Evolutionary conservation across 768 basidiomycete species (phyloP), one percentile per base, ranked within the genome.

Genomic region (Boletus sp.): DNA sequence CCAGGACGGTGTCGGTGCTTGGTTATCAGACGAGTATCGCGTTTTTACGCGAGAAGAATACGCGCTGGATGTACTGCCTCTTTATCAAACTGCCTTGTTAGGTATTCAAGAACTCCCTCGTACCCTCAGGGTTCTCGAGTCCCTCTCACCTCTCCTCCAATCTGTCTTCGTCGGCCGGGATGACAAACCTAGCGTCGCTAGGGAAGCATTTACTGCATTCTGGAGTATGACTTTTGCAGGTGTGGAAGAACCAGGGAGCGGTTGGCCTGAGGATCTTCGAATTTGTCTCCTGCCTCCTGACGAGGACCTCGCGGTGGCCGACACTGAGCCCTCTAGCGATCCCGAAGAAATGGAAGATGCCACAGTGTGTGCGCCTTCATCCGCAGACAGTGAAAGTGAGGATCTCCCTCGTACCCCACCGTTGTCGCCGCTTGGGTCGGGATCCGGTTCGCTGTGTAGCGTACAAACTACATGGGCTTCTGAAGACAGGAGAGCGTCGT

Each of bases 81-180:
- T 90, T 47, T 92, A 90, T 60, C 77, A 87, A 63, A 82, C 78
- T 13, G 69, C 79, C 34, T 63, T 88, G 39, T 60, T 84, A 50
- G 71, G 75, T 50, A 72, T 87, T 32, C 79, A 78, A 54, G 70
- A 72, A 4, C 70, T 85, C 4, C 77, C 81, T 1, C 64, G 62
- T 5, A 72, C 69, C 1, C 38, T 72, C 13, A 61, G 68, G 7
- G 72, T 73, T n/a, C 70, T 90, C 29, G 72, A 76, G n/a, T 57
- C 65, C 1, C 68, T 87, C n/a, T 71, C 75, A 0, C 66, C 77
- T 7, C 61, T 88, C 3, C 62, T 91, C 8, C 79, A 77, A 55
- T 80, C 86, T 3, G 79, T 80, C 25, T 86, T 92, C 59, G 58
- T 61, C 30, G 79, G 82, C 15, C 77, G 82, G 5, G 51, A 64